Percentiles rank a stretch among this genome's conserved stretches.
Evolutionary conservation across 176 grass and related monocot genomes (phyloP).

Genomic region (Triticum urartu): DNA sequence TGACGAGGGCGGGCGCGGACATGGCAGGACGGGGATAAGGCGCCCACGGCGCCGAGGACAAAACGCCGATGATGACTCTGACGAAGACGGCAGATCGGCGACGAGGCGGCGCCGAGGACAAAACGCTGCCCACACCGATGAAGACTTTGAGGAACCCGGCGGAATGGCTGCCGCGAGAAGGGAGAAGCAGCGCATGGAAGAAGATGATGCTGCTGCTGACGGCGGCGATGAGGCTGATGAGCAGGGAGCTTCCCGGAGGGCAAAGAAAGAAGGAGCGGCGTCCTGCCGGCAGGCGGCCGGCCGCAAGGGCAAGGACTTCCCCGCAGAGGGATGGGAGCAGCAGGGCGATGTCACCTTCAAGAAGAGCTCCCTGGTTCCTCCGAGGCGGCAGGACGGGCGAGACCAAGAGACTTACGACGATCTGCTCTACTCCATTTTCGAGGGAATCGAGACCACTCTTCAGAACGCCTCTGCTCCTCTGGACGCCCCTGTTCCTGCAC

Average conservation of each 20-base stretch:
- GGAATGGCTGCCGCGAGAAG: not conserved
- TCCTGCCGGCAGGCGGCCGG: not conserved
- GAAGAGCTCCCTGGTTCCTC: not conserved
- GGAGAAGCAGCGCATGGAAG: not conserved
- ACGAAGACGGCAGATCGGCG: not conserved
- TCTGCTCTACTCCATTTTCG: slow-evolving; percentile 32
- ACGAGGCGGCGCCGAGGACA: too few species aligned
- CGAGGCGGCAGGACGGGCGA: not conserved
- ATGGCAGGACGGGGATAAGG: not conserved
- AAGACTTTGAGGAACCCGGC: not conserved
- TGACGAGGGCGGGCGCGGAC: not conserved
- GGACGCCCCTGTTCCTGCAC: not conserved
- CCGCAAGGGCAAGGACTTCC: not conserved
- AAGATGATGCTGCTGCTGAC: not conserved
- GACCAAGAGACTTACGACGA: slow-evolving; percentile 20
- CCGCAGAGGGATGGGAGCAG: not conserved
- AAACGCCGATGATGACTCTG: not conserved
- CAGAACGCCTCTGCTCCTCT: not conserved
- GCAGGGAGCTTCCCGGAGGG: slow-evolving; percentile 1
- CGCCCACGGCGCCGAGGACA: not conserved
- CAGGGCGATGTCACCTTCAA: slow-evolving; percentile 29
- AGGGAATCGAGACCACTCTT: slow-evolving; percentile 11
- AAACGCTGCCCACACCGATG: too few species aligned
- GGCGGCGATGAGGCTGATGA: not conserved
- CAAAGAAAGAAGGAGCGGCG: not conserved